Base-by-base conservation (phyloP, 164 flowering plant genomes). In the Buxus sempervirens region DNA sequence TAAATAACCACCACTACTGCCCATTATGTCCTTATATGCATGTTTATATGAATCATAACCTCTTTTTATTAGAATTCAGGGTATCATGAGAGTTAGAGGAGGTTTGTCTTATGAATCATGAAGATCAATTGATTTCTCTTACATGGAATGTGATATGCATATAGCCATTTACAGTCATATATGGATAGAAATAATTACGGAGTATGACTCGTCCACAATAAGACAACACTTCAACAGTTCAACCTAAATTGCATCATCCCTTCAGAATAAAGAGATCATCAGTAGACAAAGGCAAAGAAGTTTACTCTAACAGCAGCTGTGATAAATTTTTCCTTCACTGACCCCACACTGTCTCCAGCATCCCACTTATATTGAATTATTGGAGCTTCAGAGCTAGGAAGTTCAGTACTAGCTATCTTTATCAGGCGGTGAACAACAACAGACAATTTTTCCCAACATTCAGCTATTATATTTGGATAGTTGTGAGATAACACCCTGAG, bases 401-500 rank as follows among this genome's bases (percentile, higher is more conserved):
- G 21, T 16, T 48, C 84, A 61, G 73, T 60, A 58, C 70, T 23
- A 64, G 70, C 71, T 57, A 60, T 70, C 14, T 65, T 79, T 69
- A 91, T 48, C 63, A 80, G 54, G 38, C 71, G 79, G 71, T 68
- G 76, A n/a, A 85, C 78, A 69, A 82, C 63, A 58, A 76, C 24
- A 54, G 88, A 89, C 66, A 91, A 67, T 65, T 77, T 80, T 36
- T 73, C 81, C 98, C 98, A 95, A 71, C 88, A 89, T 49, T 77
- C 70, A 55, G 65, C 58, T 76, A 83, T 78, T 73, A 79, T 65
- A 71, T 67, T 79, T 41, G 98, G 98, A 73, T 95, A 90, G 75
- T 86, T 92, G 82, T 95, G 97, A 49, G 84, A 83, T 68, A 87
- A 73, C 72, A 92, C 86, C 84, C 85, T 86, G 53, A 91, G 85